Conservation (phyloP, 1,284 basidiomycete genomes). For the Ustilago shanxiensis region DNA sequence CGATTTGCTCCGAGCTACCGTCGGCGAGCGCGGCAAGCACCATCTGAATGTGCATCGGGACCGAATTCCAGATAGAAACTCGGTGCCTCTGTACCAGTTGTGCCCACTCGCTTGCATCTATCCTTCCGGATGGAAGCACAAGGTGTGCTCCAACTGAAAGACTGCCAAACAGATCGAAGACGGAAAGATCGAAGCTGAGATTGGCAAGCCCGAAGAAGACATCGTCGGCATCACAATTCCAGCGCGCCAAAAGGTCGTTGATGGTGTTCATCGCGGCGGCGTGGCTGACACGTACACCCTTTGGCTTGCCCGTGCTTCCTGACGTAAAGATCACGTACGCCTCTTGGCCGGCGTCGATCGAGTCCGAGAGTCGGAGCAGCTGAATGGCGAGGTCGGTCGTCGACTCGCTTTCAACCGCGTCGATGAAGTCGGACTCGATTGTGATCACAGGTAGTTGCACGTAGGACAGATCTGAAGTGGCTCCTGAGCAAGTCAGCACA, state of each 20-base stretch:
- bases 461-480: neutral
- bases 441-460: neutral
- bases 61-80: neutral
- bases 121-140: neutral
- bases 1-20: neutral
- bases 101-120: neutral
- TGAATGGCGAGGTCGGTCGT: neutral
- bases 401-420: neutral
- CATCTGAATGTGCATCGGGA: neutral
- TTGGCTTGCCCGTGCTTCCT: neutral
- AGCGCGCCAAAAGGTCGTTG: neutral
- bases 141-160: neutral
- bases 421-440: neutral
- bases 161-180: neutral
- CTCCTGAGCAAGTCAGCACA: neutral
- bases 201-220: neutral
- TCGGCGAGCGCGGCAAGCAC: neutral
- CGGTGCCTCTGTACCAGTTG: neutral
- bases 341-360: neutral
- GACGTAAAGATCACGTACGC: constrained; percentile 1
- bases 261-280: neutral
- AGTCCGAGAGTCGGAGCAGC: neutral
- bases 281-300: neutral
- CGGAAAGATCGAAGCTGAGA: neutral
- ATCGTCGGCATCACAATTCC: neutral